Percentiles rank a stretch among this genome's conserved stretches.
These are phyloP conservation scores for Shiraia sp. DNA, from an alignment of 2,329 filamentous ascomycete species.

Conservation along the genomic window DNA sequence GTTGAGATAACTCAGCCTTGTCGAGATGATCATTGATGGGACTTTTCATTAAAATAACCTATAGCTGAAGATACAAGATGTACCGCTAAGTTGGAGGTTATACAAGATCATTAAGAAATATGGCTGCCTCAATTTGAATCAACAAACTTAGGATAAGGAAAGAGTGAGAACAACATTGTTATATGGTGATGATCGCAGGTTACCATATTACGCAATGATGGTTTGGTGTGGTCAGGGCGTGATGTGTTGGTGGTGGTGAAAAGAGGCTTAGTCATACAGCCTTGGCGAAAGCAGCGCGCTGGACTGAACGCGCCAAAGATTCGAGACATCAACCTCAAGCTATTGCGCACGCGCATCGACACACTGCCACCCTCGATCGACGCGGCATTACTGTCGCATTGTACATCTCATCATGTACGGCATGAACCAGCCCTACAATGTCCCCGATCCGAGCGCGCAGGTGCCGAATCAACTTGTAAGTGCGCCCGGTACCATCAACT, in stretches of 20 bases:
- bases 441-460: constrained; percentile 39
- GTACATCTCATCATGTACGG: constrained; percentile 32
- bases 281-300: constrained; percentile 12
- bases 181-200: too few species aligned
- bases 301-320: constrained; percentile 23
- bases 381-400: constrained; percentile 34
- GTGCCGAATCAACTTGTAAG: constrained; percentile 41
- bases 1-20: too few species aligned
- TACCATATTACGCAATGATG: too few species aligned
- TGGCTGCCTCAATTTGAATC: too few species aligned
- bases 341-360: constrained; percentile 23
- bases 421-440: constrained; percentile 40
- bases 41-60: too few species aligned
- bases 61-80: too few species aligned
- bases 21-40: too few species aligned
- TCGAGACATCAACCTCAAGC: constrained; percentile 19
- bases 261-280: constrained; percentile 5
- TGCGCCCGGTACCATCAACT: constrained; percentile 11
- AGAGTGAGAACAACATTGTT: too few species aligned
- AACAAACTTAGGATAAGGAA: too few species aligned
- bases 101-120: too few species aligned
- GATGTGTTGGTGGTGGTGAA: not conserved
- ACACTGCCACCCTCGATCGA: constrained; percentile 10
- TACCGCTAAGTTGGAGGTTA: too few species aligned
- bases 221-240: too few species aligned